These are phyloP conservation scores for Brettanomyces anomalus DNA, from an alignment of 805 yeast species.

Conservation along the genomic window DNA sequence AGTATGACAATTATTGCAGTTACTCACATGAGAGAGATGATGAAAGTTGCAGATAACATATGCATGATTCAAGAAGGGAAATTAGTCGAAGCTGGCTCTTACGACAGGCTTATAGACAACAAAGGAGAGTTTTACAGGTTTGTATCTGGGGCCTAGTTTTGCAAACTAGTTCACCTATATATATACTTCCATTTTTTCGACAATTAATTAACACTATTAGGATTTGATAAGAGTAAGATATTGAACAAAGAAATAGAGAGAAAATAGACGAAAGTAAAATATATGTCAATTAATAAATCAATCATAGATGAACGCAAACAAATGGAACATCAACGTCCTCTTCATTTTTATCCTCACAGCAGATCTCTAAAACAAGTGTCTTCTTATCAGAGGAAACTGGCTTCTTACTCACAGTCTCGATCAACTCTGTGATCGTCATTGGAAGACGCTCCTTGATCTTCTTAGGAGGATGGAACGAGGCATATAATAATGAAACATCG, in stretches of 20 bases:
- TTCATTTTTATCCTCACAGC: conserved; percentile 85
- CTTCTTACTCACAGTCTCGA: conserved; percentile 79
- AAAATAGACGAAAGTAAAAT: not conserved
- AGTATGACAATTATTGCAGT: conserved; percentile 45
- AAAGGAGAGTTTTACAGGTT: conserved; percentile 3
- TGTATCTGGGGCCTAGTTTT: not conserved
- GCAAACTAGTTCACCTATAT: too few relatives aligned
- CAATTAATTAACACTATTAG: too few relatives aligned
- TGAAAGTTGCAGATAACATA: conserved; percentile 45
- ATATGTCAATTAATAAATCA: not conserved
- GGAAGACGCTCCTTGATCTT: conserved; percentile 71
- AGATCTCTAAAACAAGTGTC: conserved; percentile 78
- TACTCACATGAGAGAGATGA: conserved; percentile 67
- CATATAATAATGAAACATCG: conserved; percentile 83
- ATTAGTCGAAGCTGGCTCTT: conserved; percentile 36
- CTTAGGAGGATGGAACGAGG: conserved; percentile 88
- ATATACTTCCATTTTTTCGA: too few relatives aligned
- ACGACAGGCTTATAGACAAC: conserved; percentile 5
- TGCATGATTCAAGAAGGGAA: conserved; percentile 41
- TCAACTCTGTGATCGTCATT: conserved; percentile 62
- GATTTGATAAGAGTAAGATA: not conserved
- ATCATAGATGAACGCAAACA: conserved; percentile 49
- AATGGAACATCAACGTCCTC: conserved; percentile 96
- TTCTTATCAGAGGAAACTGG: conserved; percentile 66
- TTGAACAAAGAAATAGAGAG: not conserved